Evolutionary conservation across 2,329 filamentous ascomycete species (phyloP).

Genomic region (Pochonia chlamydosporia): DNA sequence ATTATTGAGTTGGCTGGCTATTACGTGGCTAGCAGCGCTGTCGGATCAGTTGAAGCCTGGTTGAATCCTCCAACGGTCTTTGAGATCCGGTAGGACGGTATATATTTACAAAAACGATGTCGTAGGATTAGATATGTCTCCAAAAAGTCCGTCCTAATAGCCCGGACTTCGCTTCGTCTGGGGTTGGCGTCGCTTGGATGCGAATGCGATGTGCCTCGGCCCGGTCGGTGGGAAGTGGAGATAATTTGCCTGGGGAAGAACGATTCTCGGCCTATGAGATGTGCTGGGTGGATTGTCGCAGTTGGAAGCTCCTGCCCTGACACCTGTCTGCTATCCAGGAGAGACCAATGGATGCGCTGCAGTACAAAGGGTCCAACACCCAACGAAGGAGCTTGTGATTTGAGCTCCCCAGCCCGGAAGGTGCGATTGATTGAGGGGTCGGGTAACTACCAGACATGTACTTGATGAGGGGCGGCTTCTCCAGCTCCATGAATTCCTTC

Average conservation of each 20-base stretch:
- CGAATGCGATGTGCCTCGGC: background rate
- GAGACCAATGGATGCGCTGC: too few relatives aligned
- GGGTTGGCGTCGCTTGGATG: background rate
- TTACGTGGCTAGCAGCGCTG: background rate
- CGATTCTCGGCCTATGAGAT: too few relatives aligned
- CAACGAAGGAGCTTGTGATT: too few relatives aligned
- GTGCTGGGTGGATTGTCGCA: too few relatives aligned
- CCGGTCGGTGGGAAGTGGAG: background rate
- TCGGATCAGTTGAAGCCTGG: background rate
- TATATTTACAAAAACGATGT: background rate
- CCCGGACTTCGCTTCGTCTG: background rate
- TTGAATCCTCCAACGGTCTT: background rate
- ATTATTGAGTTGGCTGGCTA: background rate
- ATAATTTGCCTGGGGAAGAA: background rate
- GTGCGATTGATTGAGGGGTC: too few relatives aligned
- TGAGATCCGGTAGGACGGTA: background rate
- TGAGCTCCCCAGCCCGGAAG: too few relatives aligned
- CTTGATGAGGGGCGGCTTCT: too few relatives aligned
- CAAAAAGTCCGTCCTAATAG: background rate
- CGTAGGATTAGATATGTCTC: background rate
- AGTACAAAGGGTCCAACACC: too few relatives aligned
- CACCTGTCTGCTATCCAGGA: too few relatives aligned
- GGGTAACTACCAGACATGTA: too few relatives aligned
- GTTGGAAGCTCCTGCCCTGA: too few relatives aligned
- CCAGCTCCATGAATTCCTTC: too few relatives aligned